Conservation (phyloP, 106 monocot species). For the Posidonia australis region DNA sequence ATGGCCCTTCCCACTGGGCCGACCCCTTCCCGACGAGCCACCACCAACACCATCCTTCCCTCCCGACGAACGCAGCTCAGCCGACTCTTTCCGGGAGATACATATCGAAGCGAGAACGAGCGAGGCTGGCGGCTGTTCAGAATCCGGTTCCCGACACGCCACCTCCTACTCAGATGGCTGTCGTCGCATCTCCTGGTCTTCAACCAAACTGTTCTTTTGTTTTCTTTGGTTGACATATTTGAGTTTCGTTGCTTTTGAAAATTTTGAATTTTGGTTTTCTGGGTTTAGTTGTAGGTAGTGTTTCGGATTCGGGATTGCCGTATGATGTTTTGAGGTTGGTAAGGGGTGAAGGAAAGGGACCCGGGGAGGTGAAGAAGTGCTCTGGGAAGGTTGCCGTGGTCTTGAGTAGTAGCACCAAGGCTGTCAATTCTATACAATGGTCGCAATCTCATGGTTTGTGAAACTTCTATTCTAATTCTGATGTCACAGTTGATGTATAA, state of each 20-base stretch:
- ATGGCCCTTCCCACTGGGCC: neutral
- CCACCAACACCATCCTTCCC: neutral
- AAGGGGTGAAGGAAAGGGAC: slow-evolving; percentile 12
- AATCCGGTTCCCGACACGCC: neutral
- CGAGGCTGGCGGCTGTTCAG: slow-evolving; percentile 14
- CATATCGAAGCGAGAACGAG: slow-evolving; percentile 77
- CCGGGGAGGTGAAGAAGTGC: slow-evolving; percentile 8
- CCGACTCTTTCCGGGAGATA: slow-evolving; percentile 31
- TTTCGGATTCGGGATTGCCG: slow-evolving; percentile 38
- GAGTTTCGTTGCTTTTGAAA: neutral
- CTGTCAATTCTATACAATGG: slow-evolving; percentile 87
- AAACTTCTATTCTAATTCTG: neutral
- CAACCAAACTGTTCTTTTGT: neutral
- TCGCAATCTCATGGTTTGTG: slow-evolving; percentile 61
- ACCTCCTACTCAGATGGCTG: slow-evolving; percentile 3
- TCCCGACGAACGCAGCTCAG: neutral
- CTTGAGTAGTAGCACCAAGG: slow-evolving; percentile 46
- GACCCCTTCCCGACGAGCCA: neutral
- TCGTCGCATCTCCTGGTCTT: slow-evolving; percentile 38
- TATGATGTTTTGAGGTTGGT: slow-evolving; percentile 26
- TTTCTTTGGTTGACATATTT: neutral
- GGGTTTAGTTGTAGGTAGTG: slow-evolving; percentile 42
- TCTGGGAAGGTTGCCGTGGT: slow-evolving; percentile 26
- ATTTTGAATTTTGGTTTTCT: neutral
- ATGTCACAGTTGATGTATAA: neutral